Evolutionary conservation across 2,329 filamentous ascomycete genomes (phyloP).

Genomic region (Metarhizium album): DNA sequence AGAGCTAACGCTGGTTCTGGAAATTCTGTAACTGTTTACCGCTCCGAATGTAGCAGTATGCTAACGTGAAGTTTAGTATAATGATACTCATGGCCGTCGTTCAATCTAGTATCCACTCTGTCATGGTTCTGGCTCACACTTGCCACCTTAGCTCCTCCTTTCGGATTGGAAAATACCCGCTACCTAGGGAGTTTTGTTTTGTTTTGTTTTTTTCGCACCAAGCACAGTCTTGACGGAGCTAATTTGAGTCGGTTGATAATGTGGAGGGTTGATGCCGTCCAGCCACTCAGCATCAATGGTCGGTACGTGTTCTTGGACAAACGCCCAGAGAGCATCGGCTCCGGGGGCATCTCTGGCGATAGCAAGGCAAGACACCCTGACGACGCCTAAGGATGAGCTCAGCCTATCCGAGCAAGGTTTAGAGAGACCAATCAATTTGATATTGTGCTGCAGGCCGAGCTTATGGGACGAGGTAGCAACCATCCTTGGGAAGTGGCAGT

Average conservation of each 20-base stretch:
- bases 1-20: too few species aligned
- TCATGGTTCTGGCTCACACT: not conserved
- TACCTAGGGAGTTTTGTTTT: not conserved
- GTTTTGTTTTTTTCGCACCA: constrained; percentile 19
- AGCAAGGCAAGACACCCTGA: constrained; percentile 54
- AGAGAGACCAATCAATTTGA: constrained; percentile 52
- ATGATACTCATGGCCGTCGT: not conserved
- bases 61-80: too few species aligned
- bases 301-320: constrained; percentile 41
- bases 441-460: constrained; percentile 26
- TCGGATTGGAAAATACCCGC: not conserved
- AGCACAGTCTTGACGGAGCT: constrained; percentile 23
- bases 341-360: constrained; percentile 46
- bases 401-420: constrained; percentile 48
- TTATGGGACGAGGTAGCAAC: constrained; percentile 37
- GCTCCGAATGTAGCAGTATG: too few species aligned
- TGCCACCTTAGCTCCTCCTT: not conserved
- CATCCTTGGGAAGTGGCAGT: constrained; percentile 49
- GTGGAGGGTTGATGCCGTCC: constrained; percentile 10
- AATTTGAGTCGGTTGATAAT: constrained; percentile 25
- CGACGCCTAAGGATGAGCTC: constrained; percentile 45
- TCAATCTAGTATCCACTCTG: not conserved
- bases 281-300: constrained; percentile 45
- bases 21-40: too few species aligned
- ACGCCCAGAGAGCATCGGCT: constrained; percentile 44